A percentile compares a stretch with the other conserved stretches of the same genome.
phyloP scores from a whole-genome alignment of 106 monocot genomes.

The Dendrobium huoshanense region DNA sequence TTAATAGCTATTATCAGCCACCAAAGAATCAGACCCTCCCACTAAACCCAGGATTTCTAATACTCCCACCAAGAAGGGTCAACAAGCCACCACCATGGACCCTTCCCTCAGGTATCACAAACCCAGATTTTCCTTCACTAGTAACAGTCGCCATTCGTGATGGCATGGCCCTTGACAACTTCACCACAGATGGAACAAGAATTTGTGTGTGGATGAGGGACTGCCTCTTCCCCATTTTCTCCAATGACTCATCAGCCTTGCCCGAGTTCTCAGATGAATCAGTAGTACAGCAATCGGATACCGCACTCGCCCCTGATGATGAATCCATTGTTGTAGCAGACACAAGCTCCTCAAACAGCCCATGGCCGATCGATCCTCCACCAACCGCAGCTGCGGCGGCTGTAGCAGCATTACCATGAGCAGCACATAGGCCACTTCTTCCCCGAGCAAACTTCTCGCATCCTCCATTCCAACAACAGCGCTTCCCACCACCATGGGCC shows the following conservation, averaged over 20 bases:
- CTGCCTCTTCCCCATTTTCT: slow-evolving; percentile 31
- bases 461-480: slow-evolving; percentile 49
- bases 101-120: slow-evolving; percentile 72
- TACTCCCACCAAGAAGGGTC: slow-evolving; percentile 74
- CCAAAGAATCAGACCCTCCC: slow-evolving; percentile 22
- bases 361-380: neutral
- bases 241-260: neutral
- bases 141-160: too few relatives aligned
- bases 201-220: too few relatives aligned
- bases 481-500: slow-evolving; percentile 91
- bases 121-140: slow-evolving; percentile 8
- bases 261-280: slow-evolving; percentile 31
- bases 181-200: slow-evolving; percentile 31
- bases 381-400: slow-evolving; percentile 8
- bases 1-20: neutral
- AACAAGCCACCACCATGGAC: slow-evolving; percentile 88
- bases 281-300: slow-evolving; percentile 37
- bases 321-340: slow-evolving; percentile 16
- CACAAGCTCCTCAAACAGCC: slow-evolving; percentile 52
- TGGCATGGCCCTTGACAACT: slow-evolving; percentile 14
- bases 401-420: slow-evolving; percentile 46
- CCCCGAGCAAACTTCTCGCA: slow-evolving; percentile 97
- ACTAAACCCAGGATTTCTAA: slow-evolving; percentile 31
- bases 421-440: slow-evolving; percentile 78
- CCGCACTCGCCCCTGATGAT: slow-evolving; percentile 43